Evolutionary conservation across 257 asterid genomes (phyloP), one percentile per base, ranked within the genome.

Genomic region (Handroanthus guayacan): DNA sequence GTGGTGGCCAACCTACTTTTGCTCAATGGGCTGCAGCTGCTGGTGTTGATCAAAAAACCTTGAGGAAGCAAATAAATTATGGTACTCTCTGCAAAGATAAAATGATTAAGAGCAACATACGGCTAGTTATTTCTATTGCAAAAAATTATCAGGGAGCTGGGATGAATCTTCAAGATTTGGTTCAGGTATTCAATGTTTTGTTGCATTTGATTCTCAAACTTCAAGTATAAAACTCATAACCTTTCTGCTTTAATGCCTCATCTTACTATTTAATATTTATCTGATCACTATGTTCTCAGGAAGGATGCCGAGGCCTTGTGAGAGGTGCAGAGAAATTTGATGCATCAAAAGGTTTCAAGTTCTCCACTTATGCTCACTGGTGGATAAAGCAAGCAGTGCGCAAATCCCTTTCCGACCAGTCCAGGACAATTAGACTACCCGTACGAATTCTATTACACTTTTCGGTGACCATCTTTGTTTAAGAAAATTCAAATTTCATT

Each of bases 361-460:
- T 94, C 88, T 94, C 97, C 54, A 94, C 98, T 62, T 94, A 94
- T 72, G 98, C 98, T 72, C 97, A 91, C 82, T 94, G 98, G 98
- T 94, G 98, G 98, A 94, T 94, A 66, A 91, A 88, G 75, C 97
- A 94, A 82, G 89, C 96, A 10, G 91, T 90, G 72, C 81, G 96
- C 14, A 90, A 84, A 75, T 86, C 91, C 43, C 96, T 90, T 65
- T 90, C 96, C 25, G 93, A 90, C 64, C 96, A 85, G 68, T 90
- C 91, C 16, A 83, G 93, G 81, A 88, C 82, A 45, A 90, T 90
- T 69, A 75, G 96, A 69, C 77, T 90, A 58, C 96, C 96, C 9
- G 94, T 90, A 84, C 65, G 86, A 71, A 43, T 75, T 75, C 76
- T 43, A 61, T 74, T 47, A 45, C 51, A 25, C 10, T 1, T 73